phyloP scores from a whole-genome alignment of 2,329 filamentous ascomycete genomes.

The Cephalotrichum gorgonifer region DNA sequence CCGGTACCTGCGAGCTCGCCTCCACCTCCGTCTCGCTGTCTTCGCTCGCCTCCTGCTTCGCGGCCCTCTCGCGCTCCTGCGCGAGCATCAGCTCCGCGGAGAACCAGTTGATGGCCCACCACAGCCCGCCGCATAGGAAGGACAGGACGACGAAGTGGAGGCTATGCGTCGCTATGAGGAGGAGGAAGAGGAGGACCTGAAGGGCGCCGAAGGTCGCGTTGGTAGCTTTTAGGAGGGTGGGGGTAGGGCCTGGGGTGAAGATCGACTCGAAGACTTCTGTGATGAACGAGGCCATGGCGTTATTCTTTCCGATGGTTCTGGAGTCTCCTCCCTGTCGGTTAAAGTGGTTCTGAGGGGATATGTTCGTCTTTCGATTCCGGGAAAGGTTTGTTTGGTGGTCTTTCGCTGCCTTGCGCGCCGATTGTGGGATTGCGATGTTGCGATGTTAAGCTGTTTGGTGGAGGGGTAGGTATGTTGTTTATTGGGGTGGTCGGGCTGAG shows the following conservation, averaged over 20 bases:
- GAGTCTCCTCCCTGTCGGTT: background rate
- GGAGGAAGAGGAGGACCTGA: slow-evolving; percentile 64
- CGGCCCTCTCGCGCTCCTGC: slow-evolving; percentile 28
- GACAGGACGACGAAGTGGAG: slow-evolving; percentile 83
- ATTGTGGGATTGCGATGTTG: too few relatives aligned
- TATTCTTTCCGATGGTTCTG: background rate
- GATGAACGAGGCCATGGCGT: slow-evolving; percentile 50
- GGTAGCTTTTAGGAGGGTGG: slow-evolving; percentile 77
- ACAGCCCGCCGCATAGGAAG: slow-evolving; percentile 67
- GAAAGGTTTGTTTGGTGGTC: too few relatives aligned
- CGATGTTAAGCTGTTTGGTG: too few relatives aligned
- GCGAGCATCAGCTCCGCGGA: slow-evolving; percentile 50
- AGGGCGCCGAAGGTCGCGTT: slow-evolving; percentile 82
- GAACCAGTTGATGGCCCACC: slow-evolving; percentile 98
- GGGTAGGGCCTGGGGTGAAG: slow-evolving; percentile 86
- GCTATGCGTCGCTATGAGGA: slow-evolving; percentile 74
- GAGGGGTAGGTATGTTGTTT: too few relatives aligned
- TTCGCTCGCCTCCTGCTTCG: slow-evolving; percentile 23
- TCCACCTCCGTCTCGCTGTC: slow-evolving; percentile 44
- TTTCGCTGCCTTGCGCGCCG: too few relatives aligned
- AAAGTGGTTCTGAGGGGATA: too few relatives aligned
- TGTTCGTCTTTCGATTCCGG: too few relatives aligned
- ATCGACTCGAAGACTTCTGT: slow-evolving; percentile 81
- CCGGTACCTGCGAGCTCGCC: slow-evolving; percentile 15
- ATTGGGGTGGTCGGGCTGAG: too few relatives aligned